Percentiles rank a stretch among this genome's conserved stretches.
Evolutionary conservation across 1,284 basidiomycete species (phyloP).

Genomic region (Lignosus rhinocerotis): DNA sequence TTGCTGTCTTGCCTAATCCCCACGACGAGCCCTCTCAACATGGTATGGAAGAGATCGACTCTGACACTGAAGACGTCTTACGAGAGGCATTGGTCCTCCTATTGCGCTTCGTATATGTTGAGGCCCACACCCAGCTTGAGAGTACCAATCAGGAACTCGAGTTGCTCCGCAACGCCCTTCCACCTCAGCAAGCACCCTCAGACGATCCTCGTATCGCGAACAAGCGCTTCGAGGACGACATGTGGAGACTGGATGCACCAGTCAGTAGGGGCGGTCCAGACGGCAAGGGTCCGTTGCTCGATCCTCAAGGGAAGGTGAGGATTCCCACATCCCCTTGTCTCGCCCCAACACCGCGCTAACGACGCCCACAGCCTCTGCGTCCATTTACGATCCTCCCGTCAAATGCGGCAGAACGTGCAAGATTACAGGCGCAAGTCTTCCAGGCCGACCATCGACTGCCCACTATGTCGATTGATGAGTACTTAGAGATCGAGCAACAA

Average conservation of each 20-base stretch:
- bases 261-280: conserved; percentile 38
- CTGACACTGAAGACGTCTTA: conserved; percentile 61
- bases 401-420: conserved; percentile 62
- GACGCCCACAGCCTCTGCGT: conserved; percentile 59
- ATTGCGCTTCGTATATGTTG: conserved; percentile 72
- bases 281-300: conserved; percentile 68
- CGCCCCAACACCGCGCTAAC: neutral
- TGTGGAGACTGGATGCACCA: conserved; percentile 79
- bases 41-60: conserved; percentile 54
- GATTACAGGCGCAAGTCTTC: conserved; percentile 83
- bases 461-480: conserved; percentile 97
- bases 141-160: conserved; percentile 76
- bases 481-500: conserved; percentile 82
- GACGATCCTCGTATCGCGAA: conserved; percentile 39
- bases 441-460: conserved; percentile 85
- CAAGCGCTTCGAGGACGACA: conserved; percentile 49
- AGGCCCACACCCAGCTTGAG: conserved; percentile 69
- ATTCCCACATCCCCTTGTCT: neutral
- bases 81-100: conserved; percentile 72
- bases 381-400: conserved; percentile 93
- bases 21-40: conserved; percentile 28
- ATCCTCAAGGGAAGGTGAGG: conserved; percentile 72
- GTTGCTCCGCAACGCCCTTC: conserved; percentile 60
- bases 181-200: conserved; percentile 31
- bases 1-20: conserved; percentile 55